Evolutionary conservation across 768 basidiomycete species (phyloP).

Genomic region (Boletus subcaerulescens): DNA sequence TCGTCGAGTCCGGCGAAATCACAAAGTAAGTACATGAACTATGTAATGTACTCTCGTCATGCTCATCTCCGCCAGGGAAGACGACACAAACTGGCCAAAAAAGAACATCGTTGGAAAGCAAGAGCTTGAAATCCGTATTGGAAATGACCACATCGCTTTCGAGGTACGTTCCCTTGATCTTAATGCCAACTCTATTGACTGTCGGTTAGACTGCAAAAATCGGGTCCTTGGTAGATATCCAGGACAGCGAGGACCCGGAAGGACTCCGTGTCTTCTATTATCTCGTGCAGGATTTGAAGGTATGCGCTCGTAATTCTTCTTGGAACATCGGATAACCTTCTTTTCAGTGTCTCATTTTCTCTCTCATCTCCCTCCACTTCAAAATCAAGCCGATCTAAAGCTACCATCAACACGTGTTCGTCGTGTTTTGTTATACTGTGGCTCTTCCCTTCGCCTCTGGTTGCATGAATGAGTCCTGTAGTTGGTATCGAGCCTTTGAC

Average conservation of each 20-base stretch:
- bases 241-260: slow-evolving; percentile 96
- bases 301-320: slow-evolving; percentile 29
- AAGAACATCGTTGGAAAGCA: slow-evolving; percentile 99
- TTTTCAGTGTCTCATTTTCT: slow-evolving; percentile 91
- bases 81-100: slow-evolving; percentile 98
- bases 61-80: slow-evolving; percentile 66
- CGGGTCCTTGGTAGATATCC: slow-evolving; percentile 93
- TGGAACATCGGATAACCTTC: background rate
- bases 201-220: slow-evolving; percentile 91
- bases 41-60: background rate
- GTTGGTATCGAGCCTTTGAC: slow-evolving; percentile 3
- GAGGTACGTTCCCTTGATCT: slow-evolving; percentile 55
- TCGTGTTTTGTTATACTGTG: background rate
- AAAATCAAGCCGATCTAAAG: slow-evolving; percentile 97
- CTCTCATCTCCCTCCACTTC: slow-evolving; percentile 97
- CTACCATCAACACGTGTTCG: background rate
- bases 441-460: background rate
- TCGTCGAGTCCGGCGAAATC: slow-evolving; percentile 91
- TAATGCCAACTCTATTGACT: background rate
- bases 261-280: slow-evolving; percentile 98
- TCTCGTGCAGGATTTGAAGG: slow-evolving; percentile 96
- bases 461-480: slow-evolving; percentile 10
- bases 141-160: slow-evolving; percentile 94
- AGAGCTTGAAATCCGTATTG: slow-evolving; percentile 92
- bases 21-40: slow-evolving; percentile 59